Percentiles rank a stretch among this genome's conserved stretches.
Evolutionary conservation across 2,329 filamentous ascomycete species (phyloP).

Genomic region (Diaporthe sp.): DNA sequence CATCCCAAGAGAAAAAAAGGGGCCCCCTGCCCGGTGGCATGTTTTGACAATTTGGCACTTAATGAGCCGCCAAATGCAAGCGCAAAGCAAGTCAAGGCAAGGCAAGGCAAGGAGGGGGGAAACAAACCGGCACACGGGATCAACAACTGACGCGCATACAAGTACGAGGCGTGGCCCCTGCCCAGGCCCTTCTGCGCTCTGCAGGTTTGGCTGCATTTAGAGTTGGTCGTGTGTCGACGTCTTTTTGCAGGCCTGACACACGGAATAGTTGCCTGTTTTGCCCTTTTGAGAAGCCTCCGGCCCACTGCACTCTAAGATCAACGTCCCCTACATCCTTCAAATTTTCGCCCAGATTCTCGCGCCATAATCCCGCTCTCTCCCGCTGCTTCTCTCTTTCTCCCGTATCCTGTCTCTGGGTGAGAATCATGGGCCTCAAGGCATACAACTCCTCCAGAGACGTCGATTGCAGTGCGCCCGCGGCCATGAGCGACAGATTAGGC

Average conservation of each 20-base stretch:
- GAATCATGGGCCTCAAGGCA: conserved; percentile 35
- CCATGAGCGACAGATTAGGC: conserved; percentile 31
- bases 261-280: conserved; percentile 41
- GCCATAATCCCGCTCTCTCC: conserved; percentile 8
- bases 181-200: background rate
- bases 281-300: conserved; percentile 40
- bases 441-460: conserved; percentile 23
- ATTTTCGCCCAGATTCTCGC: conserved; percentile 21
- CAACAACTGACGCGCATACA: conserved; percentile 21
- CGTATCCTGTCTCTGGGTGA: conserved; percentile 1
- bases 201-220: background rate
- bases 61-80: conserved; percentile 23
- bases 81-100: background rate
- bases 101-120: background rate
- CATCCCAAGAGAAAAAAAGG: conserved; percentile 28
- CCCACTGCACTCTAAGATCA: conserved; percentile 35
- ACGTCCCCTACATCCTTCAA: conserved; percentile 31
- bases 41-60: conserved; percentile 29
- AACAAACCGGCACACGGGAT: background rate
- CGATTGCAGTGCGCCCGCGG: conserved; percentile 18
- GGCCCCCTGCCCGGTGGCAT: conserved; percentile 28
- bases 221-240: conserved; percentile 29
- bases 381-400: background rate
- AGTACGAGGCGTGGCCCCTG: conserved; percentile 20
- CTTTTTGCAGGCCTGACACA: conserved; percentile 30